phyloP scores from a whole-genome alignment of 78 protist species.

The Dictyostelium intermedium region DNA sequence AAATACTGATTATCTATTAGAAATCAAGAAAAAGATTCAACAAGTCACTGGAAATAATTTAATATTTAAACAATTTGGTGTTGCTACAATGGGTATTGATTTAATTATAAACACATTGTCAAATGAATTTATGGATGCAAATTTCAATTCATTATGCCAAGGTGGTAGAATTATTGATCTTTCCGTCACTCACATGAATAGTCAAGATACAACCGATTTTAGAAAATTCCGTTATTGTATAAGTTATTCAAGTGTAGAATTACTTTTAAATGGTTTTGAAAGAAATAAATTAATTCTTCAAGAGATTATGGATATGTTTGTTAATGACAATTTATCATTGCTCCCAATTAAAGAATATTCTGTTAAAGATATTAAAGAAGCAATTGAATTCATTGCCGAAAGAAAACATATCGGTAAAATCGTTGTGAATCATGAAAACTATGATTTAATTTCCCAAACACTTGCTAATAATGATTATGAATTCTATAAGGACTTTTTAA shows the following conservation, averaged over 20 bases:
- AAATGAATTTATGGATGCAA: constrained; percentile 19
- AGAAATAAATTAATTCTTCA: constrained; percentile 2
- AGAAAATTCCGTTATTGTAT: constrained; percentile 3
- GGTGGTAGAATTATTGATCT: constrained; percentile 73
- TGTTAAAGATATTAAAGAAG: neutral
- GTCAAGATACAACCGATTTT: neutral
- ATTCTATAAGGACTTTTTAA: neutral
- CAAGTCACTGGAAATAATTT: neutral
- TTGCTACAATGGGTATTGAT: constrained; percentile 50
- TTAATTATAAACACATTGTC: constrained; percentile 53
- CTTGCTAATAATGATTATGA: neutral
- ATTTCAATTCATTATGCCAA: constrained; percentile 25
- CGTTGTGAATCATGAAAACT: neutral
- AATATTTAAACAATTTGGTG: neutral
- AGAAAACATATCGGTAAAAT: constrained; percentile 31
- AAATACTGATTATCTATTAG: neutral
- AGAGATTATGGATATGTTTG: neutral
- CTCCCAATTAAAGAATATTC: neutral
- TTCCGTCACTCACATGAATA: neutral
- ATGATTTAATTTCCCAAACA: neutral
- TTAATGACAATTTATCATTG: neutral
- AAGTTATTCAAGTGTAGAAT: neutral
- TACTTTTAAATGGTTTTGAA: neutral
- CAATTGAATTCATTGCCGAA: neutral
- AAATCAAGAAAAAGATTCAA: constrained; percentile 46